Conservation (phyloP, 495 filamentous ascomycete genomes). For the Aspergillus ostianus region DNA sequence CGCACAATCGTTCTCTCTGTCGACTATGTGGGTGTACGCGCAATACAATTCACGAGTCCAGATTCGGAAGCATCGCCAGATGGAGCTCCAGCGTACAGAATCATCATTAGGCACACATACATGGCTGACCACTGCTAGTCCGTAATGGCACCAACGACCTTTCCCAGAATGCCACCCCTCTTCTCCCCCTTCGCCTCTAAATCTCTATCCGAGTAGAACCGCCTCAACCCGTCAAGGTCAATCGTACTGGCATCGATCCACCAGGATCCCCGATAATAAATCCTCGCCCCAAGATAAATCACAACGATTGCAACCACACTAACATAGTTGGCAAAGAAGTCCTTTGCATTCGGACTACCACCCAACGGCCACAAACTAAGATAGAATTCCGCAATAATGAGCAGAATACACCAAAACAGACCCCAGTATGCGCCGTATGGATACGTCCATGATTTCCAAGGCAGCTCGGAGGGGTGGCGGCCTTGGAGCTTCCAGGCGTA, state of each 20-base stretch:
- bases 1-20: too few relatives aligned
- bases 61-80: too few relatives aligned
- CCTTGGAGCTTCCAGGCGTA: conserved; percentile 62
- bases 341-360: conserved; percentile 17
- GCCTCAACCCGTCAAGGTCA: conserved; percentile 25
- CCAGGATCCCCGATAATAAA: conserved; percentile 25
- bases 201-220: conserved; percentile 20
- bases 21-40: too few relatives aligned
- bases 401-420: conserved; percentile 25
- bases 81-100: too few relatives aligned
- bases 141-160: conserved; percentile 4
- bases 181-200: conserved; percentile 16
- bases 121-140: not conserved
- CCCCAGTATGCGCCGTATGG: conserved; percentile 27
- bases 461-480: conserved; percentile 62
- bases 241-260: conserved; percentile 33
- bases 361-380: conserved; percentile 25
- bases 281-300: conserved; percentile 20
- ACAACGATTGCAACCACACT: conserved; percentile 25
- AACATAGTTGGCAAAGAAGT: conserved; percentile 32
- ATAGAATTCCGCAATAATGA: conserved; percentile 30
- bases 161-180: conserved; percentile 3
- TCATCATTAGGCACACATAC: not conserved
- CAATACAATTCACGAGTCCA: too few relatives aligned
- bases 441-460: conserved; percentile 51